Base-by-base conservation (phyloP, 2,329 filamentous ascomycete genomes). In the Lecanicillium sp. region DNA sequence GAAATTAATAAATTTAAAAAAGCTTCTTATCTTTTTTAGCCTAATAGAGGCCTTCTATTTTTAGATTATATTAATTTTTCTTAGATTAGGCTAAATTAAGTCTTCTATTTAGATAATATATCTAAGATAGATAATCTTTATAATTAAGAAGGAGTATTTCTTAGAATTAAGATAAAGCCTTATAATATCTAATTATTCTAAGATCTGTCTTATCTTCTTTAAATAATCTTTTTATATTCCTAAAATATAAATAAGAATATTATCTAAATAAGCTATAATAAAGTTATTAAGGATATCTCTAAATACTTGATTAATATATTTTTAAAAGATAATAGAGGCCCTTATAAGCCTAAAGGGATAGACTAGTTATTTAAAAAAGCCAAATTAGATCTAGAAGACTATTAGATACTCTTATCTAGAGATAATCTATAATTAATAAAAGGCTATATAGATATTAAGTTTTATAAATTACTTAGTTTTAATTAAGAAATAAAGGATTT, bases 391-490 rank as follows among this genome's bases (percentile, higher is more conserved):
- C 16, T 42, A 35, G 44, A 60, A 60, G 13, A 38, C 44, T 7
- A 37, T 62, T 35, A 59, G 60, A 43, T 44, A 59, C 46, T 58
- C 35, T 25, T 60, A 36, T n/a, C 39, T 40, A 48, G 50, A 29
- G 16, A 33, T 38, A 25, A 58, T 49, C 34, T 29, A 36, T 33
- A 51, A 47, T 12, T 38, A 42, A 34, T 48, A 43, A 45, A 43
- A 51, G 19, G 30, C 19, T 4, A 11, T 20, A 4, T 17, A 34
- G 5, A 39, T 28, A 29, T 35, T 35, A 20, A 43, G 29, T n/a
- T 37, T 29, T 7, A 16, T 35, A 9, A 18, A 35, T 4, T 17
- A 33, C 15, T 13, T 33, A 17, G 18, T 16, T 19, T 7, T 33
- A 7, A 17, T 8, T 33, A 33, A 33, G 5, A 12, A 15, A 33